Evolutionary conservation across 2,329 filamentous ascomycete species (phyloP).

Genomic region (Whalleya microplaca): DNA sequence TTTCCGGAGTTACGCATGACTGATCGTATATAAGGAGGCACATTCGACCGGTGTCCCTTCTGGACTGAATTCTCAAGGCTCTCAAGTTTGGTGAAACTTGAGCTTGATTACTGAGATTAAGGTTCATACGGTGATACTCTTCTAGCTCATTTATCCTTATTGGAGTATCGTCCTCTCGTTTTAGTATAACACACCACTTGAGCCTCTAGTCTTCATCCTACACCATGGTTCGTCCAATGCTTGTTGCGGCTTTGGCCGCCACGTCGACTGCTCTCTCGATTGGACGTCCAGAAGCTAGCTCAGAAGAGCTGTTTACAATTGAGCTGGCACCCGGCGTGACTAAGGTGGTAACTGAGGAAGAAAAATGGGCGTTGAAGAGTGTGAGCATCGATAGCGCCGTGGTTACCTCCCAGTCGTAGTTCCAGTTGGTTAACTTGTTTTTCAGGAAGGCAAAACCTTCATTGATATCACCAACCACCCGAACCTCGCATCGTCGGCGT

Average conservation of each 20-base stretch:
- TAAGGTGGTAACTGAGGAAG: constrained; percentile 71
- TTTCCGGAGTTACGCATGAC: neutral
- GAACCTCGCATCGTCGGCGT: constrained; percentile 53
- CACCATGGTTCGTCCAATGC: constrained; percentile 27
- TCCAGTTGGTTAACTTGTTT: constrained; percentile 3
- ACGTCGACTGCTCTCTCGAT: constrained; percentile 26
- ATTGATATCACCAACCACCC: constrained; percentile 75
- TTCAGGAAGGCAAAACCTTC: constrained; percentile 71
- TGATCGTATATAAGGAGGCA: constrained; percentile 2
- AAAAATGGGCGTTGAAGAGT: constrained; percentile 72
- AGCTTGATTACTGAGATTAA: neutral
- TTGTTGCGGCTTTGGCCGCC: constrained; percentile 29
- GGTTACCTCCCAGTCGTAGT: neutral
- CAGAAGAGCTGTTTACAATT: constrained; percentile 42
- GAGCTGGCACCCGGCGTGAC: constrained; percentile 70
- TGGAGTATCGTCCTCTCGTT: neutral
- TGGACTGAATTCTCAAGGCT: too few species aligned
- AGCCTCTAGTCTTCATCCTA: neutral
- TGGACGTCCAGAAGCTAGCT: constrained; percentile 16
- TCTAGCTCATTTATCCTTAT: neutral
- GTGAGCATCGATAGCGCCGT: constrained; percentile 47
- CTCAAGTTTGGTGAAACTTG: neutral
- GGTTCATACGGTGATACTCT: neutral
- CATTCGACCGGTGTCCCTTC: neutral
- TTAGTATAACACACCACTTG: neutral